phyloP scores from a whole-genome alignment of 108 stramenopile species.

The Nitzschia sp. region DNA sequence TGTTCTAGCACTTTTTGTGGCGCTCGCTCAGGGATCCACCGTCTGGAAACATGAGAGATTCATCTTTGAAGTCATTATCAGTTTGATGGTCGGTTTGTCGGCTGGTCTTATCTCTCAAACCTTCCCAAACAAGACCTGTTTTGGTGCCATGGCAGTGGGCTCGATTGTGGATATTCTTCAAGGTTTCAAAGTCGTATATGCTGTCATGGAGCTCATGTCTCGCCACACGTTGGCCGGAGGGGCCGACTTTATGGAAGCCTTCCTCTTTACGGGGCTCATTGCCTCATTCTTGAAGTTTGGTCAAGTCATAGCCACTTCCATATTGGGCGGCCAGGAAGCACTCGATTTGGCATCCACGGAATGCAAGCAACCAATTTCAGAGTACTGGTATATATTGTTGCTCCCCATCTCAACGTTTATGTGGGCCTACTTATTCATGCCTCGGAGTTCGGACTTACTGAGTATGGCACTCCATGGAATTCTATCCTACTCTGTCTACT shows the following conservation, averaged over 20 bases:
- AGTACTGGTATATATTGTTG: constrained; percentile 12
- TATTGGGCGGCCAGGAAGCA: constrained; percentile 13
- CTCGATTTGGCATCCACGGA: neutral
- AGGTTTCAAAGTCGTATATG: constrained; percentile 36
- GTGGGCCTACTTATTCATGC: constrained; percentile 27
- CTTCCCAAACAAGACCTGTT: constrained; percentile 25
- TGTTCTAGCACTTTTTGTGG: constrained; percentile 25
- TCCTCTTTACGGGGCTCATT: constrained; percentile 39
- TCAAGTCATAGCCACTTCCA: neutral
- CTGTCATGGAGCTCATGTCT: constrained; percentile 37
- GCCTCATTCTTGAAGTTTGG: constrained; percentile 34
- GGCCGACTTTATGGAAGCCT: constrained; percentile 32
- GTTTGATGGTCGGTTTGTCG: constrained; percentile 24
- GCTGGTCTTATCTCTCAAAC: constrained; percentile 20
- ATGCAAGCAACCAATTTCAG: constrained; percentile 10
- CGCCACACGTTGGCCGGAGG: constrained; percentile 31
- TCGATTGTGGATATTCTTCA: constrained; percentile 33
- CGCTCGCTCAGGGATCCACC: constrained; percentile 3
- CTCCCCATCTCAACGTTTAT: constrained; percentile 15
- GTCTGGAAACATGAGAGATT: constrained; percentile 29
- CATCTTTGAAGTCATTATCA: constrained; percentile 29
- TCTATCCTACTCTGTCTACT: constrained; percentile 13
- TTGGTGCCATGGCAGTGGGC: constrained; percentile 32
- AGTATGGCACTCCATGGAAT: constrained; percentile 35
- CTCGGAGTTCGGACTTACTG: neutral